A percentile compares a stretch with the other conserved stretches of the same genome.
These are phyloP conservation scores for Trametes gibbosa DNA, from an alignment of 768 basidiomycete species.

Conservation along the genomic window DNA sequence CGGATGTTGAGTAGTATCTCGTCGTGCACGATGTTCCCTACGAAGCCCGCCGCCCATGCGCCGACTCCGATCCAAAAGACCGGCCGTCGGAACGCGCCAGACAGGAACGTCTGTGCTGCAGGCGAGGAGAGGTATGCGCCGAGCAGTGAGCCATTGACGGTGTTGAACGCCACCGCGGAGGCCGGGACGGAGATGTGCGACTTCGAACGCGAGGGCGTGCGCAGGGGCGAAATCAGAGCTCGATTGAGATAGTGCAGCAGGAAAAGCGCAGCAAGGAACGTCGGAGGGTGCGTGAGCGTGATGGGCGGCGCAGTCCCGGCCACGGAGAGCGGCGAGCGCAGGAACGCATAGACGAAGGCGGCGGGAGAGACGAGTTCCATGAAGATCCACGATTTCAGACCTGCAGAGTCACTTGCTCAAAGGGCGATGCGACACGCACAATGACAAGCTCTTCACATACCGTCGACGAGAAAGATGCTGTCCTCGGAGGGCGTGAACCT, in stretches of 20 bases:
- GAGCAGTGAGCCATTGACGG: slow-evolving; percentile 66
- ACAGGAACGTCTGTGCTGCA: slow-evolving; percentile 43
- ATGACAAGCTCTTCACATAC: slow-evolving; percentile 28
- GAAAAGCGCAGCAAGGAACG: slow-evolving; percentile 56
- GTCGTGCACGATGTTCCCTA: slow-evolving; percentile 85
- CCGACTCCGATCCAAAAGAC: slow-evolving; percentile 61
- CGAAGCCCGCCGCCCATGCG: slow-evolving; percentile 71
- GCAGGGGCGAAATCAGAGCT: slow-evolving; percentile 72
- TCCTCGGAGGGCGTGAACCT: slow-evolving; percentile 54
- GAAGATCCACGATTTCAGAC: slow-evolving; percentile 62
- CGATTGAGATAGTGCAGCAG: slow-evolving; percentile 83
- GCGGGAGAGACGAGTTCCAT: slow-evolving; percentile 73
- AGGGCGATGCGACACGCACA: slow-evolving; percentile 32
- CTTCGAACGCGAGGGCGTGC: slow-evolving; percentile 76
- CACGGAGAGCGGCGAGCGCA: slow-evolving; percentile 47
- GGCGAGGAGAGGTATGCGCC: slow-evolving; percentile 69
- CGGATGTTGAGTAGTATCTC: slow-evolving; percentile 85
- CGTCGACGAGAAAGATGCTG: slow-evolving; percentile 55
- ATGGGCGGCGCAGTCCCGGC: slow-evolving; percentile 28
- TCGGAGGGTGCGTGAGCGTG: slow-evolving; percentile 39
- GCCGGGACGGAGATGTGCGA: slow-evolving; percentile 67
- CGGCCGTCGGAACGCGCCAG: slow-evolving; percentile 32
- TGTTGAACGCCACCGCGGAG: slow-evolving; percentile 61
- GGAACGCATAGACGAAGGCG: slow-evolving; percentile 49
- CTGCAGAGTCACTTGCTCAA: slow-evolving; percentile 20